Evolutionary conservation across 768 basidiomycete genomes (phyloP).

Genomic region (Mycena indigotica): DNA sequence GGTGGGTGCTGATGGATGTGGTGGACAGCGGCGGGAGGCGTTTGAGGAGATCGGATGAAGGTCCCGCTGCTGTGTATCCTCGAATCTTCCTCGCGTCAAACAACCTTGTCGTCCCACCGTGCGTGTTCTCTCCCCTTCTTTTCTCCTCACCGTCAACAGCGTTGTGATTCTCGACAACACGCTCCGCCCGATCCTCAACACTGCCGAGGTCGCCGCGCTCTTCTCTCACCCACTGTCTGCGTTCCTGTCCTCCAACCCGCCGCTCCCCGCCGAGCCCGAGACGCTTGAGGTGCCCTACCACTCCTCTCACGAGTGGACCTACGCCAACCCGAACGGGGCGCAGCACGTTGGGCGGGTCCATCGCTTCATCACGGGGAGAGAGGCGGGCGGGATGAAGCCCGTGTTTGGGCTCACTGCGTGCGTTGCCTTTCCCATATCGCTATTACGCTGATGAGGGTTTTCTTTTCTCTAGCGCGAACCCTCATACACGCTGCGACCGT

Average conservation of each 20-base stretch:
- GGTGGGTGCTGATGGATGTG: background rate
- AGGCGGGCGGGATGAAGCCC: constrained; percentile 82
- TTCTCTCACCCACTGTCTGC: constrained; percentile 84
- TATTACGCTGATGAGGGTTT: background rate
- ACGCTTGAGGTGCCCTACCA: constrained; percentile 64
- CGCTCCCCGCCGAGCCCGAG: constrained; percentile 58
- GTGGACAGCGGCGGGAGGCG: constrained; percentile 74
- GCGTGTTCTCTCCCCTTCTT: constrained; percentile 37
- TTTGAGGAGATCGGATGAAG: constrained; percentile 80
- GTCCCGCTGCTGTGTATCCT: constrained; percentile 77
- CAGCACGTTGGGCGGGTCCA: constrained; percentile 60
- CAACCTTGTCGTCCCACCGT: constrained; percentile 83
- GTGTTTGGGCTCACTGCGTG: constrained; percentile 87
- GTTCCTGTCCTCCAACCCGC: constrained; percentile 65
- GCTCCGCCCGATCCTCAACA: constrained; percentile 75
- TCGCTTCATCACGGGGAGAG: constrained; percentile 83
- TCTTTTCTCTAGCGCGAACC: constrained; percentile 41
- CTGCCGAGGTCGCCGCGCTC: constrained; percentile 73
- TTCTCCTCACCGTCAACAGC: constrained; percentile 39
- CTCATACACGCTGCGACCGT: constrained; percentile 47
- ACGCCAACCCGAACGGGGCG: constrained; percentile 40
- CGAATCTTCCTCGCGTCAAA: constrained; percentile 79
- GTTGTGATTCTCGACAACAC: constrained; percentile 82
- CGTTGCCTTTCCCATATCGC: constrained; percentile 33
- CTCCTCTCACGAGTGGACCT: constrained; percentile 56